Base-by-base conservation (phyloP, 257 asterid species). In the Solanum chilense region DNA sequence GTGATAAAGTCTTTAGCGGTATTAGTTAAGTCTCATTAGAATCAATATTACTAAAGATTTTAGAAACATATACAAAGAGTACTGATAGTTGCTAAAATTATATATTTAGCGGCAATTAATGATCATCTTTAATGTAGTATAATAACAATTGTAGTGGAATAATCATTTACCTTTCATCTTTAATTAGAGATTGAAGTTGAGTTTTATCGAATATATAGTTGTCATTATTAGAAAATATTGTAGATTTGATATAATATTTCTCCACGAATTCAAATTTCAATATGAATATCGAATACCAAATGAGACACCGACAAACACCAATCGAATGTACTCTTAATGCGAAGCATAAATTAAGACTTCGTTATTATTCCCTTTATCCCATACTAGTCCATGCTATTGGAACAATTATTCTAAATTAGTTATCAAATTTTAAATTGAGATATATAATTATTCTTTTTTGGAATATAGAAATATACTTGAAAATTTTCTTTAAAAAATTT, bases 91-190 rank as follows among this genome's bases (percentile, higher is more conserved):
- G 5, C 39, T 35, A 35, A 35, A 35, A 35, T 5, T 35, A 5
- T 35, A 35, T 35, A 35, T 35, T 35, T 35, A 35, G 1, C 7
- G 39, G 1, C 1, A 35, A 35, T 35, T 35, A 1, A 5, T 35
- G 39, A 35, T 35, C 39, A 35, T 35, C 5, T 35, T 0, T 35
- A 35, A 35, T 35, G 39, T 35, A 7, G 5, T 35, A 7, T 31
- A 12, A 10, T n/a, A 12, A 64, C 0, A 64, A 6, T 64, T 64
- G 3, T 5, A 25, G 33, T 0, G 16, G 3, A n/a, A 25, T n/a
- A 25, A n/a, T 23, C 15, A 2, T 0, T 64, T 58, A 64, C 10
- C 29, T 12, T n/a, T n/a, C 4, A 0, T 11, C 7, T 0, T 25
- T 64, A n/a, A 1, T 12, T 25, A n/a, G 33, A 64, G 0, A 5